Evolutionary conservation across 441 rosid genomes (phyloP).

Genomic region (Adansonia rubrostipa): DNA sequence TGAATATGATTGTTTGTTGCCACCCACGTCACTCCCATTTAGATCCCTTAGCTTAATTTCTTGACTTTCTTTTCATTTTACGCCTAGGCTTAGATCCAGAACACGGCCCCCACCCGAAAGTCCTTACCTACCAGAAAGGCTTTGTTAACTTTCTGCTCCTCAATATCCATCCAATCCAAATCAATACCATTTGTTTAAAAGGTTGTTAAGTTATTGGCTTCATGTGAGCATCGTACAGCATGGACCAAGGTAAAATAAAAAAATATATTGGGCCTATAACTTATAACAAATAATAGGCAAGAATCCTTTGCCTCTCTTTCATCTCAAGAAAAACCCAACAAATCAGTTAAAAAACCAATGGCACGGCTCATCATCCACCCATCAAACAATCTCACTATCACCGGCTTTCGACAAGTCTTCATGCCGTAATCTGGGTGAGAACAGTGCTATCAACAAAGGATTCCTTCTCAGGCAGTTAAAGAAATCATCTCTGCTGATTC

Average conservation of each 20-base stretch:
- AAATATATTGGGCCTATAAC: not conserved
- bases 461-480: conserved; percentile 60
- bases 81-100: too few species aligned
- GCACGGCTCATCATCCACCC: not conserved
- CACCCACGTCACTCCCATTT: too few species aligned
- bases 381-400: conserved; percentile 45
- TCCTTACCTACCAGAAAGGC: too few species aligned
- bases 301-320: not conserved
- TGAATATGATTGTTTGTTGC: too few species aligned
- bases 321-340: not conserved
- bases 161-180: not conserved
- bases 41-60: too few species aligned
- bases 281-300: not conserved
- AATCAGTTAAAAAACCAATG: not conserved
- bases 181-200: not conserved
- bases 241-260: not conserved
- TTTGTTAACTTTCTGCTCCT: too few species aligned
- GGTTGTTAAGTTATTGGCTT: not conserved
- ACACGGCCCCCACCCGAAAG: too few species aligned
- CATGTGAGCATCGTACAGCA: not conserved
- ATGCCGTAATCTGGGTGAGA: conserved; percentile 44
- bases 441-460: conserved; percentile 71
- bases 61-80: too few species aligned
- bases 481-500: conserved; percentile 53
- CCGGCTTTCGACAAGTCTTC: conserved; percentile 31